phyloP scores from a whole-genome alignment of 1,284 basidiomycete species.

The Austroboletus niveus region DNA sequence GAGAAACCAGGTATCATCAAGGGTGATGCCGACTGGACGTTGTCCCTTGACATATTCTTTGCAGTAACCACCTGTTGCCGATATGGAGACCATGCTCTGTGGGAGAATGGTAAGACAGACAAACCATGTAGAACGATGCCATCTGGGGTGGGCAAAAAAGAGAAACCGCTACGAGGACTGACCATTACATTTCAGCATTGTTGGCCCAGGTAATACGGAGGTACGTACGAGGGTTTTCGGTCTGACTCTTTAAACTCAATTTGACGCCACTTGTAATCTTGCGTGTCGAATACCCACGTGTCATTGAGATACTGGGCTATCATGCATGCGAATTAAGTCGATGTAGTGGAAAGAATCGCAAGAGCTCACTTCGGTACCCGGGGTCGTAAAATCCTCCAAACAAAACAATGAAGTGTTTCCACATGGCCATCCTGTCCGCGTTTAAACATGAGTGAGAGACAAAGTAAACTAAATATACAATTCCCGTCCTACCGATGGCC shows the following conservation, averaged over 20 bases:
- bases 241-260: slow-evolving; percentile 74
- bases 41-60: slow-evolving; percentile 91
- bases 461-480: no score
- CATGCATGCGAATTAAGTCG: not conserved
- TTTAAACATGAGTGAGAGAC: not conserved
- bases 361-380: slow-evolving; percentile 62
- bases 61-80: slow-evolving; percentile 74
- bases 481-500: slow-evolving; percentile 63
- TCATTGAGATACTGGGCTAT: slow-evolving; percentile 86
- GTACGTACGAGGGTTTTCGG: slow-evolving; percentile 63
- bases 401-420: slow-evolving; percentile 85
- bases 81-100: not conserved
- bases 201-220: not conserved
- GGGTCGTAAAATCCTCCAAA: slow-evolving; percentile 90
- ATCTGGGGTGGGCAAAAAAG: slow-evolving; percentile 78
- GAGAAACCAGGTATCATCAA: slow-evolving; percentile 93
- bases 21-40: slow-evolving; percentile 80
- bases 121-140: slow-evolving; percentile 82
- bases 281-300: slow-evolving; percentile 85
- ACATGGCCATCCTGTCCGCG: slow-evolving; percentile 76
- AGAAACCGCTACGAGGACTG: slow-evolving; percentile 85
- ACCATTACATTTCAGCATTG: not conserved
- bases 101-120: slow-evolving; percentile 4
- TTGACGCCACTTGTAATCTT: slow-evolving; percentile 87
- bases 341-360: not conserved